phyloP scores from a whole-genome alignment of 306 rosid species.

The Quercus rubra region DNA sequence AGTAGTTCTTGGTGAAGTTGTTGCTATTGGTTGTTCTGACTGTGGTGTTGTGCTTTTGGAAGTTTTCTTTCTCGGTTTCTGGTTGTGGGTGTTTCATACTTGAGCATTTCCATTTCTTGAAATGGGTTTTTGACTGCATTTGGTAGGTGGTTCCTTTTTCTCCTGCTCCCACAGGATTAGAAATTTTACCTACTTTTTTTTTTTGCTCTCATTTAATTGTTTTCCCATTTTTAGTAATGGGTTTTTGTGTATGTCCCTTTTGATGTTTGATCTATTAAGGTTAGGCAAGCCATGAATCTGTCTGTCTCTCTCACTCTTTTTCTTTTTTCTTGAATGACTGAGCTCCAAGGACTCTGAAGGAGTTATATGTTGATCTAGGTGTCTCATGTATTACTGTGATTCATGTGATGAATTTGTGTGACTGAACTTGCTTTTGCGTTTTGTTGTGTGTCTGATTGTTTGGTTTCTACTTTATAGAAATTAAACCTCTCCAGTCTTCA shows the following conservation, averaged over 20 bases:
- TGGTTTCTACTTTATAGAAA: neutral
- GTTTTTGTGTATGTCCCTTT: neutral
- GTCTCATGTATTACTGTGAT: neutral
- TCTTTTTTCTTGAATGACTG: neutral
- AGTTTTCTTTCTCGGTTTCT: conserved; percentile 19
- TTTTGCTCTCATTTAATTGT: neutral
- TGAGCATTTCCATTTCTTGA: neutral
- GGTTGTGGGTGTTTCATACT: conserved; percentile 1
- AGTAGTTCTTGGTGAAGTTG: conserved; percentile 19
- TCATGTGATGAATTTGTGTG: neutral
- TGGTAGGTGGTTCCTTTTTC: neutral
- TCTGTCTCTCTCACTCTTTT: neutral
- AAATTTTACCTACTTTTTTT: neutral
- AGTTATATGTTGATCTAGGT: neutral
- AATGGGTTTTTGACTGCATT: neutral
- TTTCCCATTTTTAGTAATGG: neutral
- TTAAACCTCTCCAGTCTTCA: neutral
- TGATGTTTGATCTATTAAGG: neutral
- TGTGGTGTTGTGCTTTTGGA: conserved; percentile 7
- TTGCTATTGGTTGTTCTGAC: conserved; percentile 6
- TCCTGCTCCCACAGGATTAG: neutral
- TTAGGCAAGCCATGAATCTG: neutral
- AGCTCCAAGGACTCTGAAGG: neutral
- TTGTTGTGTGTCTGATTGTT: neutral
- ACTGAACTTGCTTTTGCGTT: neutral